Conservation (phyloP, 2,329 filamentous ascomycete species). For the Trichoderma simmonsii region DNA sequence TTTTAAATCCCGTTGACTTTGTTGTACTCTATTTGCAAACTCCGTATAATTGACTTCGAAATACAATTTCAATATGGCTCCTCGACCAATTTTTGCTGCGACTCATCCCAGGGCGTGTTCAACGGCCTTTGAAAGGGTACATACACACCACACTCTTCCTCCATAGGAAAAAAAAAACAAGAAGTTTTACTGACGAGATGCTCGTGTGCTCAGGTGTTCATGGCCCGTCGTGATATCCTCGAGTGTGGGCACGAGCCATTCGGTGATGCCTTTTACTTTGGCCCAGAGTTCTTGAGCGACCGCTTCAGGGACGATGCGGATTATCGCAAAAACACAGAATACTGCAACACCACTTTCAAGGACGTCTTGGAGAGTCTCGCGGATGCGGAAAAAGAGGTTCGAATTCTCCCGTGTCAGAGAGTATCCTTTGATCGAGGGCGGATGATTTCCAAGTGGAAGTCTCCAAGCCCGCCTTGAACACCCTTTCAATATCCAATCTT, state of each 20-base stretch:
- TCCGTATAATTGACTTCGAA: neutral
- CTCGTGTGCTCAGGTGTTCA: constrained; percentile 69
- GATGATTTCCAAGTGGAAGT: neutral
- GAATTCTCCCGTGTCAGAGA: constrained; percentile 24
- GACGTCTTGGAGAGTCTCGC: constrained; percentile 76
- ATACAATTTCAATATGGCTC: constrained; percentile 54
- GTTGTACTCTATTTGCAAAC: neutral
- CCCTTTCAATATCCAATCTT: neutral
- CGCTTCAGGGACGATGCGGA: constrained; percentile 70
- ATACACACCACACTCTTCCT: neutral
- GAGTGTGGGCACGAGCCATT: constrained; percentile 93
- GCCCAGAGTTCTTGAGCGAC: constrained; percentile 78
- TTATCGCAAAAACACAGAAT: constrained; percentile 59
- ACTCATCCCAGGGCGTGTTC: constrained; percentile 95
- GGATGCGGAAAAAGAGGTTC: constrained; percentile 70
- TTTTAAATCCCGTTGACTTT: neutral
- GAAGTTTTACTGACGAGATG: neutral
- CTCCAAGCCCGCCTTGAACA: neutral
- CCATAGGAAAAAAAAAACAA: no score
- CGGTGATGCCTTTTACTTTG: constrained; percentile 94
- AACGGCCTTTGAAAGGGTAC: constrained; percentile 92
- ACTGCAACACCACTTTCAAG: constrained; percentile 66
- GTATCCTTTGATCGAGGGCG: neutral
- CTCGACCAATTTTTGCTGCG: constrained; percentile 76
- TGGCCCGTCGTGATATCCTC: constrained; percentile 82